These are phyloP conservation scores for Cryptococcus sp. DNA, from an alignment of 1,284 basidiomycete species.

Conservation along the genomic window DNA sequence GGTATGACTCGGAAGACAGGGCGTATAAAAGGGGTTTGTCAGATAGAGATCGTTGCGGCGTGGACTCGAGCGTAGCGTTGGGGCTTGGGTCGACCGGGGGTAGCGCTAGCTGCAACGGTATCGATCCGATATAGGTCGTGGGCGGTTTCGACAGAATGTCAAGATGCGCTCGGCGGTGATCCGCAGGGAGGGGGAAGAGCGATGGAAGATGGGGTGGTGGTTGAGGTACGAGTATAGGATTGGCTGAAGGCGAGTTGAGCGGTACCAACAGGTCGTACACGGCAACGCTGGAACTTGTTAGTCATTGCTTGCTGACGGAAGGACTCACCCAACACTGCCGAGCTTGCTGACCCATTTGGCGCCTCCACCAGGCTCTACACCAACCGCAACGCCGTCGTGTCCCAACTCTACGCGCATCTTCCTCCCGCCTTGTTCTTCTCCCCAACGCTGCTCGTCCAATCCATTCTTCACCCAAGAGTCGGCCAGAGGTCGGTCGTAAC, in stretches of 20 bases:
- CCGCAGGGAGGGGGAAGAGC: conserved; percentile 32
- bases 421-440: conserved; percentile 26
- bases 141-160: conserved; percentile 36
- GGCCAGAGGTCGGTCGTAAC: conserved; percentile 48
- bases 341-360: conserved; percentile 43
- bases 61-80: neutral
- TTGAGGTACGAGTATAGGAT: conserved; percentile 53
- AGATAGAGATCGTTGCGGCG: neutral
- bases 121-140: conserved; percentile 46
- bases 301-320: neutral
- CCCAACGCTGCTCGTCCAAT: conserved; percentile 24
- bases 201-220: conserved; percentile 45
- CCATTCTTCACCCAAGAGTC: conserved; percentile 48
- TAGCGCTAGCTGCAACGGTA: conserved; percentile 31
- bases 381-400: conserved; percentile 48
- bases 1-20: conserved; percentile 48
- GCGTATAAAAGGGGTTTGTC: conserved; percentile 42
- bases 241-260: conserved; percentile 31
- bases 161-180: conserved; percentile 25
- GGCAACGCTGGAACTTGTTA: conserved; percentile 34
- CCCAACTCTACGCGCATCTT: conserved; percentile 48
- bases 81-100: conserved; percentile 8
- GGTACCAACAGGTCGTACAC: conserved; percentile 53
- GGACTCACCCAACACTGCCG: conserved; percentile 46
- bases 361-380: conserved; percentile 44